A percentile compares a stretch with the other conserved stretches of the same genome.
Evolutionary conservation across 257 asterid genomes (phyloP).

Genomic region (Capsicum rhomboideum): DNA sequence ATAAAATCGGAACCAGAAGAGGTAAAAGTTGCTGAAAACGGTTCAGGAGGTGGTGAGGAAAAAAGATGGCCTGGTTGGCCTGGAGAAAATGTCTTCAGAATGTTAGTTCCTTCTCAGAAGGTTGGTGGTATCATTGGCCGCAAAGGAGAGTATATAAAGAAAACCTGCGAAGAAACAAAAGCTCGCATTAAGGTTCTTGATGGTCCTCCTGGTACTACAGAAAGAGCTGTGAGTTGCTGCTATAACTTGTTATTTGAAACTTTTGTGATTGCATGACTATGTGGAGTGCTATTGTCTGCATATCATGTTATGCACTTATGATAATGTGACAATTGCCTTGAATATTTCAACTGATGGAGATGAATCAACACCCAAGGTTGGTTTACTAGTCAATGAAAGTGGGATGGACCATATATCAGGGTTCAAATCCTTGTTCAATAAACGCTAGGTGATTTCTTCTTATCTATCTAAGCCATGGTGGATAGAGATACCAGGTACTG

Average conservation of each 20-base stretch:
- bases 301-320: background rate
- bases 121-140: slow-evolving; percentile 80
- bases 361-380: background rate
- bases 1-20: slow-evolving; percentile 18
- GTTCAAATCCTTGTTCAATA: background rate
- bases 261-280: background rate
- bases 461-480: background rate
- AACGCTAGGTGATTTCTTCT: background rate
- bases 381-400: background rate
- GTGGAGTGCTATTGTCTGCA: background rate
- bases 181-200: slow-evolving; percentile 73
- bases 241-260: background rate
- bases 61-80: slow-evolving; percentile 91
- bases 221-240: slow-evolving; percentile 58
- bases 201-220: slow-evolving; percentile 60
- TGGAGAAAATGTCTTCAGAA: slow-evolving; percentile 65
- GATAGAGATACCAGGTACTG: background rate
- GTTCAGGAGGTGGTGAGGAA: slow-evolving; percentile 35
- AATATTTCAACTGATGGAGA: background rate
- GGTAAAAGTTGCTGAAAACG: slow-evolving; percentile 21
- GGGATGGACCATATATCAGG: background rate
- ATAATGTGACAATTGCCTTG: background rate
- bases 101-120: slow-evolving; percentile 59
- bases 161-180: slow-evolving; percentile 60
- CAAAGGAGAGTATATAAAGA: slow-evolving; percentile 65